Evolutionary conservation across 164 flowering plant species (phyloP).

Genomic region (Warburgia ugandensis): DNA sequence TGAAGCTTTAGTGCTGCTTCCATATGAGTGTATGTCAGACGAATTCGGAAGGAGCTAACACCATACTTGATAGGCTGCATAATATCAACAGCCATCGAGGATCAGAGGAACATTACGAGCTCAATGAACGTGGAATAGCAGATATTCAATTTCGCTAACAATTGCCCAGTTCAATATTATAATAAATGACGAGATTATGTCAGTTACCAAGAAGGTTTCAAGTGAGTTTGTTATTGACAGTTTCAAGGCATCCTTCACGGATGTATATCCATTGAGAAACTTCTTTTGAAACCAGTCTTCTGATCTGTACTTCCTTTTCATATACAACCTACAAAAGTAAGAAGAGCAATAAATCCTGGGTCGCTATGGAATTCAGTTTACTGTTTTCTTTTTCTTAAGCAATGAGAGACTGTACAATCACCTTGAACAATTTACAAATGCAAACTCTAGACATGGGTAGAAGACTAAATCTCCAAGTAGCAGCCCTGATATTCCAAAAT

Average conservation of each 20-base stretch:
- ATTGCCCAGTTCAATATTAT: not conserved
- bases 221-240: slow-evolving; percentile 37
- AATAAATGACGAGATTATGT: not conserved
- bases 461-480: too few species aligned
- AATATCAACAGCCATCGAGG: slow-evolving; percentile 14
- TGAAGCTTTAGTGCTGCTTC: slow-evolving; percentile 24
- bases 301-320: slow-evolving; percentile 59
- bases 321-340: slow-evolving; percentile 36
- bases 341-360: not conserved
- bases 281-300: slow-evolving; percentile 54
- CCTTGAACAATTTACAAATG: not conserved
- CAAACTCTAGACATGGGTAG: not conserved
- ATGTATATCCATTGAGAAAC: slow-evolving; percentile 21
- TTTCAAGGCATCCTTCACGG: slow-evolving; percentile 69
- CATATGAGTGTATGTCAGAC: slow-evolving; percentile 49
- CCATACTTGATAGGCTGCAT: slow-evolving; percentile 54
- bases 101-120: not conserved
- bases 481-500: not conserved
- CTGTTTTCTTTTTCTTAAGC: too few species aligned
- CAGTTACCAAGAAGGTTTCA: slow-evolving; percentile 53
- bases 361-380: not conserved
- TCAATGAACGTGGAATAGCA: not conserved
- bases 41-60: slow-evolving; percentile 47
- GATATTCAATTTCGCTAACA: not conserved
- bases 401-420: not conserved